Evolutionary conservation across 192 early-diverging fungal species (phyloP).

Genomic region (Backusella luteola): DNA sequence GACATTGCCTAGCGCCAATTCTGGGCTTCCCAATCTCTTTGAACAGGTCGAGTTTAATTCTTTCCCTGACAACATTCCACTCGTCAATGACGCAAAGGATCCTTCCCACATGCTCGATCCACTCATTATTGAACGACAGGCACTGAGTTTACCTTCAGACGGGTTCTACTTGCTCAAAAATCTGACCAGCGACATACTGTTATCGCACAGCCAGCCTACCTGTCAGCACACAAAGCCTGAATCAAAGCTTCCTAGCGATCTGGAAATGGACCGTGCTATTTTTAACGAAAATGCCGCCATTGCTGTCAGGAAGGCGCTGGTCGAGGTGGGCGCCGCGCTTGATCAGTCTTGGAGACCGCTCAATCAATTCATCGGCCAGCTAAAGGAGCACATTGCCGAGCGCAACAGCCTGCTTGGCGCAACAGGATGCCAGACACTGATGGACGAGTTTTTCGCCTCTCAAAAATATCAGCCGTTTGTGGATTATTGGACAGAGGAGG

Average conservation of each 20-base stretch:
- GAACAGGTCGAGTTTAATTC: slow-evolving; percentile 48
- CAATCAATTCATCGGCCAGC: slow-evolving; percentile 25
- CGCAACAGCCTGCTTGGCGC: slow-evolving; percentile 23
- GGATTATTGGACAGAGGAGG: slow-evolving; percentile 45
- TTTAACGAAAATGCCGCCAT: slow-evolving; percentile 64
- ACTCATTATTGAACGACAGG: slow-evolving; percentile 62
- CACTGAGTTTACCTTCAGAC: slow-evolving; percentile 58
- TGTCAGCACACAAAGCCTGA: slow-evolving; percentile 69
- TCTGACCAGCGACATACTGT: slow-evolving; percentile 59
- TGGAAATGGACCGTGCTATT: slow-evolving; percentile 66
- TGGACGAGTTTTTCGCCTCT: slow-evolving; percentile 22
- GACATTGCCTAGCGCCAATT: slow-evolving; percentile 43
- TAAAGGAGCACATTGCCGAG: slow-evolving; percentile 14
- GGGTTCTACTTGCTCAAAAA: slow-evolving; percentile 66
- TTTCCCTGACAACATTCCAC: slow-evolving; percentile 33
- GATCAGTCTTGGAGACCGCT: slow-evolving; percentile 62
- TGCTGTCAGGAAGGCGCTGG: slow-evolving; percentile 54
- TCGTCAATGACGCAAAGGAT: slow-evolving; percentile 58
- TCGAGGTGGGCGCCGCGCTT: slow-evolving; percentile 57
- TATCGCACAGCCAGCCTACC: slow-evolving; percentile 67
- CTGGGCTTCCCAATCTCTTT: slow-evolving; percentile 46
- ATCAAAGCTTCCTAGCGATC: slow-evolving; percentile 62
- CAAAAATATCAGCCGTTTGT: slow-evolving; percentile 39
- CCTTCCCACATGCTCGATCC: slow-evolving; percentile 62
- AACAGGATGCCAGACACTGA: slow-evolving; percentile 9